phyloP scores from a whole-genome alignment of 2,329 filamentous ascomycete genomes.

The Xylariaceae sp. region DNA sequence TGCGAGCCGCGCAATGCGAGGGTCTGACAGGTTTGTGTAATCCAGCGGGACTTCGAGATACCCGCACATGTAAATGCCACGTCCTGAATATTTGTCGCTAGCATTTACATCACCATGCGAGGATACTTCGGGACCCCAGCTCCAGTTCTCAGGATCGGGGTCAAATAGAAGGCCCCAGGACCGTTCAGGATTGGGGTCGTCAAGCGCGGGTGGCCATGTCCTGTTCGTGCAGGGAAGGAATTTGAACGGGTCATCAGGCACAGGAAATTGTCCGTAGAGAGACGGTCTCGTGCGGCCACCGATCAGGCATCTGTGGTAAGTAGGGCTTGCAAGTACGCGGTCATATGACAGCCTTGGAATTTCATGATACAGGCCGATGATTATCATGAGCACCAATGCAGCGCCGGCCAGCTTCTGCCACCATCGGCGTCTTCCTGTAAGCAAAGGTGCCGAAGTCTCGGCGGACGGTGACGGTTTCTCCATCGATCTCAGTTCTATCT shows the following conservation, averaged over 20 bases:
- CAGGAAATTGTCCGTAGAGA: conserved; percentile 38
- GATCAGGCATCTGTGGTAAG: conserved; percentile 21
- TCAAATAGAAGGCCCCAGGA: conserved; percentile 42
- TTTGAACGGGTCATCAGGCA: conserved; percentile 40
- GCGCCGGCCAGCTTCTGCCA: conserved; percentile 3
- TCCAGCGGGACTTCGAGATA: conserved; percentile 20
- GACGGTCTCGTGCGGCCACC: conserved; percentile 10
- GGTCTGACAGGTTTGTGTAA: conserved; percentile 12
- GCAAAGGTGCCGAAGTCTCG: background rate
- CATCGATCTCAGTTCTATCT: conserved; percentile 1
- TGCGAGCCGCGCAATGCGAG: conserved; percentile 40
- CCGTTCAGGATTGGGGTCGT: conserved; percentile 34
- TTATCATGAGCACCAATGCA: conserved; percentile 5
- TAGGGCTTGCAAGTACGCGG: conserved; percentile 12
- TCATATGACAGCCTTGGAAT: conserved; percentile 21
- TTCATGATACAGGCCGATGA: conserved; percentile 13
- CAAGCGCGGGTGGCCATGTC: conserved; percentile 38
- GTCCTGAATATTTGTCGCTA: conserved; percentile 24
- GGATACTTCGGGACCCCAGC: conserved; percentile 36
- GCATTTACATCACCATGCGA: background rate
- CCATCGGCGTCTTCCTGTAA: conserved; percentile 1
- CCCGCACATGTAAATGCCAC: conserved; percentile 19
- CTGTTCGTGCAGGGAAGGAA: conserved; percentile 43
- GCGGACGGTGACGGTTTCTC: background rate
- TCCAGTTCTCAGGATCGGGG: conserved; percentile 42